A percentile compares a stretch with the other conserved stretches of the same genome.
These are phyloP conservation scores for Russula compacta DNA, from an alignment of 768 basidiomycete genomes.

Conservation along the genomic window DNA sequence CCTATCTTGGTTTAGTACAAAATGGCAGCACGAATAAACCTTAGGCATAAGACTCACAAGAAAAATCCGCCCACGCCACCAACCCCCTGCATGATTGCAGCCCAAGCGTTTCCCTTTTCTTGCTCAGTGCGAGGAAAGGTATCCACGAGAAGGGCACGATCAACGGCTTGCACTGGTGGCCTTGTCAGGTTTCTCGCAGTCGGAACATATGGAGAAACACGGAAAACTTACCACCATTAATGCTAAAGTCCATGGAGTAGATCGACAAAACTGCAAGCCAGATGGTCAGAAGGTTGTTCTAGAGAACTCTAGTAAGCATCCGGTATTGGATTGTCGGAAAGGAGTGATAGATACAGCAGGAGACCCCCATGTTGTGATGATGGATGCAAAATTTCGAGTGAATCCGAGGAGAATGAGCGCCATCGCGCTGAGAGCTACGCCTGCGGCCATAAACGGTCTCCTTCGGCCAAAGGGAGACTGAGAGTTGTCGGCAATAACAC, in stretches of 20 bases:
- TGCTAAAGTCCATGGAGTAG: constrained; percentile 57
- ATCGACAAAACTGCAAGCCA: constrained; percentile 67
- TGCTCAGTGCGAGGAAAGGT: constrained; percentile 66
- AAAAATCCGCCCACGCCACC: constrained; percentile 86
- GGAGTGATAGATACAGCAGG: constrained; percentile 26
- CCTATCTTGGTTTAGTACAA: constrained; percentile 30
- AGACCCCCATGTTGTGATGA: constrained; percentile 32
- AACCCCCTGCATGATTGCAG: constrained; percentile 81
- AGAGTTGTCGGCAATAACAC: constrained; percentile 73
- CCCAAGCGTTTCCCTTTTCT: constrained; percentile 89
- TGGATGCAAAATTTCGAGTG: constrained; percentile 54
- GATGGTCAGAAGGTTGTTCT: constrained; percentile 65
- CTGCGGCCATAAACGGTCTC: constrained; percentile 75
- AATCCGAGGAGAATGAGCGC: constrained; percentile 82
- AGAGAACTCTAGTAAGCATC: constrained; percentile 18
- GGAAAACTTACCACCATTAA: constrained; percentile 39
- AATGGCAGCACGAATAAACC: neutral
- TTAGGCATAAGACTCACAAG: constrained; percentile 44
- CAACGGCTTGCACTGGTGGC: constrained; percentile 68
- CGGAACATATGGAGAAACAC: constrained; percentile 1
- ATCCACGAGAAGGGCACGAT: constrained; percentile 87
- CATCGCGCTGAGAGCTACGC: constrained; percentile 52
- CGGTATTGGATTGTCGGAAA: neutral
- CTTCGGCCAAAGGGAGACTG: constrained; percentile 78
- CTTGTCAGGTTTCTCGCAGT: constrained; percentile 28